Evolutionary conservation across 306 rosid species (phyloP), one percentile per base, ranked within the genome.

Genomic region (Phaseolus lunatus): DNA sequence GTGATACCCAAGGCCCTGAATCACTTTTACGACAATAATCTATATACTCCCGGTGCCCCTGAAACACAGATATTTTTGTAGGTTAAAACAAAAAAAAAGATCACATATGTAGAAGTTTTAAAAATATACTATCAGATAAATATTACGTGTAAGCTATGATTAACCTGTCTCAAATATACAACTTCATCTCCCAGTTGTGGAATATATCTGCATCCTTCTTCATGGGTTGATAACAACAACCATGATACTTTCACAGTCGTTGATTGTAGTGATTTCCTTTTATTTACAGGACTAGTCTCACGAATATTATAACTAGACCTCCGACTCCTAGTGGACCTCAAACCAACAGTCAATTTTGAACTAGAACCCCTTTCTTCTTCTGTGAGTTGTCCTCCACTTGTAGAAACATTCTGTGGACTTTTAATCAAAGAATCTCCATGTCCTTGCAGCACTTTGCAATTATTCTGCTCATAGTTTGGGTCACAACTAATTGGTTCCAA

Each of bases 101-200:
- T 7, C 26, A 66, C 41, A 56, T n/a, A n/a, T 44, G 27, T 24
- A 45, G 27, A 76, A 50, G 61, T 43, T 72, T 24, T 45, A 26
- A 84, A 70, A 80, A 67, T 71, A 63, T 16, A 24, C 22, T 15
- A 76, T 72, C 43, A 74, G 48, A 73, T 63, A 39, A 65, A 41
- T 31, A 72, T 66, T 49, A 83, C 29, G 43, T 57, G 45, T 53
- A 49, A 74, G 52, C 49, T 73, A 19, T 16, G 29, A 75, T 84
- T 73, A 83, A 91, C 99, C 97, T 96, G 99, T 84, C 93, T 91
- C 85, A 96, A 81, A 89, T 96, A 96, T 50, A 86, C 93, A 53
- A 96, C 97, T 83, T 87, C 97, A 84, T 96, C 99, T 57, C 97
- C 97, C 76, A 84, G 90, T 79, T 96, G 99, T 31, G 99, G 99